Evolutionary conservation across 257 asterid species (phyloP).

Genomic region (Scutellaria minor): DNA sequence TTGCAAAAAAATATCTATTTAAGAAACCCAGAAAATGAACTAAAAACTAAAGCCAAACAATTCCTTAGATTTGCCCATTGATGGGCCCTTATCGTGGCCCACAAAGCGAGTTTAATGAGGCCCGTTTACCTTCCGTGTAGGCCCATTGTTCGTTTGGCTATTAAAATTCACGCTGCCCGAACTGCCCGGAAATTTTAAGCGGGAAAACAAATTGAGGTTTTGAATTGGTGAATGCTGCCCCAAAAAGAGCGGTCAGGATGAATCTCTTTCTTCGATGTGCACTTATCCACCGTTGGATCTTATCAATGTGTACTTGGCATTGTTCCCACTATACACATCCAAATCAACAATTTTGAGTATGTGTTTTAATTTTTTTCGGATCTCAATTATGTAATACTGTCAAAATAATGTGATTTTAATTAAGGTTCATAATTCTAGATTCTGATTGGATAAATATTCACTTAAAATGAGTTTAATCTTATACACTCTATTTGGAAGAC

Average conservation of each 20-base stretch:
- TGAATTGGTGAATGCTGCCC: slow-evolving; percentile 34
- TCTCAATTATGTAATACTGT: too few relatives aligned
- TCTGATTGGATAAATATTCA: too few relatives aligned
- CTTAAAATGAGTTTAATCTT: too few relatives aligned
- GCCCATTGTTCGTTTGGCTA: neutral
- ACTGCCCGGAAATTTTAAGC: slow-evolving; percentile 32
- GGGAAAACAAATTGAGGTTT: slow-evolving; percentile 24
- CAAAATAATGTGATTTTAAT: too few relatives aligned
- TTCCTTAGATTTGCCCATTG: neutral
- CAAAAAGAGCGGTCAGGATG: slow-evolving; percentile 26
- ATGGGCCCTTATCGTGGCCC: slow-evolving; percentile 4
- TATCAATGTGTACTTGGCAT: neutral
- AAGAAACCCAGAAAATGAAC: neutral
- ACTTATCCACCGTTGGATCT: slow-evolving; percentile 24
- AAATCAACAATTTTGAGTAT: too few relatives aligned
- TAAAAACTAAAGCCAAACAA: slow-evolving; percentile 25
- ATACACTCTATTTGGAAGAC: too few relatives aligned
- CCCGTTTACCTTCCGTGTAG: slow-evolving; percentile 28
- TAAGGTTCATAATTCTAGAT: too few relatives aligned
- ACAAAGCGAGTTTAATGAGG: slow-evolving; percentile 26
- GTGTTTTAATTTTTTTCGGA: too few relatives aligned
- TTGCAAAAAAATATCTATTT: neutral
- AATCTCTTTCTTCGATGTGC: slow-evolving; percentile 23
- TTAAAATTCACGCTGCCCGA: slow-evolving; percentile 31
- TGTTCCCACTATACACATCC: too few relatives aligned